Percentiles rank a stretch among this genome's conserved stretches.
These are phyloP conservation scores for Verticillium nubilum DNA, from an alignment of 2,329 filamentous ascomycete genomes.

Conservation along the genomic window DNA sequence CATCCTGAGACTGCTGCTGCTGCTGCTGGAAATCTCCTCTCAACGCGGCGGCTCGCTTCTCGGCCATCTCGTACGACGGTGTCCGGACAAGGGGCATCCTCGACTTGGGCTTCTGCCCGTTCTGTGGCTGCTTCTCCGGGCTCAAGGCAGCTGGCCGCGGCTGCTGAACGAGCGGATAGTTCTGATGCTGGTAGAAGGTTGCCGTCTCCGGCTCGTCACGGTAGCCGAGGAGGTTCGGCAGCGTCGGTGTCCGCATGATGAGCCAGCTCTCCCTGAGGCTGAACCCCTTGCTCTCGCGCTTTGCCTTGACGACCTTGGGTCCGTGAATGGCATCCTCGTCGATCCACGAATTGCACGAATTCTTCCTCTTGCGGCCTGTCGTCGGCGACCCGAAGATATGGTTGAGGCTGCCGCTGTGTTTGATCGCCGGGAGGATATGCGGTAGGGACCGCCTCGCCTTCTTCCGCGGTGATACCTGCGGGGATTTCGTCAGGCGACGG, in stretches of 20 bases:
- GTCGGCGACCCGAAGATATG: constrained; percentile 13
- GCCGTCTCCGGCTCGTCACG: constrained; percentile 18
- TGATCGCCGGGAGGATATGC: constrained; percentile 26
- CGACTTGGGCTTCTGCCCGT: neutral
- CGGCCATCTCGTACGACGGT: constrained; percentile 11
- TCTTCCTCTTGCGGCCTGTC: neutral
- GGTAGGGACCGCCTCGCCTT: constrained; percentile 18
- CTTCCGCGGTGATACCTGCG: neutral
- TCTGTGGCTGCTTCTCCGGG: neutral
- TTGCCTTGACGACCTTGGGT: constrained; percentile 29
- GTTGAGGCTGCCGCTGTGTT: constrained; percentile 22
- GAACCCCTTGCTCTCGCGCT: constrained; percentile 18
- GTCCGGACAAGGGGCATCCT: constrained; percentile 8
- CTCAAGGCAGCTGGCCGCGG: constrained; percentile 8
- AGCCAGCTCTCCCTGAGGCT: constrained; percentile 26
- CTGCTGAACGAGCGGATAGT: constrained; percentile 3
- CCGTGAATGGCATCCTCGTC: constrained; percentile 47
- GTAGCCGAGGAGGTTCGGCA: constrained; percentile 23
- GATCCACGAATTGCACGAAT: constrained; percentile 31
- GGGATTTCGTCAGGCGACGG: neutral
- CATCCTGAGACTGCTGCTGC: neutral
- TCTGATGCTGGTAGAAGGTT: constrained; percentile 6
- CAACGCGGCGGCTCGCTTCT: constrained; percentile 11
- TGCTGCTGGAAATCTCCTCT: constrained; percentile 9
- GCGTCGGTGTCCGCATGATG: constrained; percentile 24